A percentile compares a stretch with the other conserved stretches of the same genome.
phyloP scores from a whole-genome alignment of 495 filamentous ascomycete genomes.

The Elasticomyces elasticus region DNA sequence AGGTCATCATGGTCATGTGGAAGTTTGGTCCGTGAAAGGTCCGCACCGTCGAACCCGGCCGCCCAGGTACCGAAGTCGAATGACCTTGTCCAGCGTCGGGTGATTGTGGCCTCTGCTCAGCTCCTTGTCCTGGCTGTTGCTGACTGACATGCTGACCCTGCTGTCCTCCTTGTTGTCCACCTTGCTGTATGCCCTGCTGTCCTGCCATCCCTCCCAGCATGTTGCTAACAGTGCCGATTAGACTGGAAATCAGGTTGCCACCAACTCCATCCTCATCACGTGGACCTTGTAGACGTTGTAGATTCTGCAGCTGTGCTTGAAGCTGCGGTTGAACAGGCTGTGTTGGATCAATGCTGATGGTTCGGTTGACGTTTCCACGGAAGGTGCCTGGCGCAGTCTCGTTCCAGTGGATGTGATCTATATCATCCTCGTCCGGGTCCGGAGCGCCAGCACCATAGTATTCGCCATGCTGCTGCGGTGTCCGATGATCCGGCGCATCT shows the following conservation, averaged over 20 bases:
- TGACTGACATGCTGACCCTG: neutral
- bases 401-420: slow-evolving; percentile 30
- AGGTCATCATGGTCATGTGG: slow-evolving; percentile 6
- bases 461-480: slow-evolving; percentile 26
- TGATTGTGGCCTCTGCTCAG: neutral
- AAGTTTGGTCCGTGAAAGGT: slow-evolving; percentile 4
- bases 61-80: neutral
- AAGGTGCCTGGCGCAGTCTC: slow-evolving; percentile 15
- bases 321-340: slow-evolving; percentile 6
- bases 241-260: neutral
- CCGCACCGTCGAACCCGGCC: slow-evolving; percentile 1
- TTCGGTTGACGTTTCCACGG: neutral
- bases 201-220: neutral
- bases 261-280: too few relatives aligned
- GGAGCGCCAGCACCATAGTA: slow-evolving; percentile 25
- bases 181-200: slow-evolving; percentile 4
- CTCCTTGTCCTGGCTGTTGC: slow-evolving; percentile 4
- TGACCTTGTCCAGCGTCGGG: neutral
- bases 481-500: slow-evolving; percentile 20
- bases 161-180: neutral
- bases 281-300: neutral
- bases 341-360: neutral
- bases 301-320: neutral
- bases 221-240: neutral
- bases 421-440: slow-evolving; percentile 36